phyloP scores from a whole-genome alignment of 805 yeast species.

The Candida sonorensis region DNA sequence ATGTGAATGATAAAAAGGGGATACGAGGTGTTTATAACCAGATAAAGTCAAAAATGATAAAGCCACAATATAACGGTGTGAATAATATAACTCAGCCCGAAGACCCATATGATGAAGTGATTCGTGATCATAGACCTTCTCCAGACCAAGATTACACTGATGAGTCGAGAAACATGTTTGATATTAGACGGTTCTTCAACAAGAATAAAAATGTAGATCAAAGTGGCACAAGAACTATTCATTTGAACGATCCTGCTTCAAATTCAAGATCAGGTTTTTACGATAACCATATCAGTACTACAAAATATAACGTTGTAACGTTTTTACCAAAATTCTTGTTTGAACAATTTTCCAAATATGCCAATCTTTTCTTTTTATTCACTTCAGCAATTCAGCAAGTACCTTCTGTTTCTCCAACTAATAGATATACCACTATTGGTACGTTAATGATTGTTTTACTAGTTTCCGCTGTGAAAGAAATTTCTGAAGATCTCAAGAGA shows the following conservation, averaged over 20 bases:
- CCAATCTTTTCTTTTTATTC: constrained; percentile 86
- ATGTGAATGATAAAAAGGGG: constrained; percentile 12
- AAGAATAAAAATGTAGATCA: constrained; percentile 15
- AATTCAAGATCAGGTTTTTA: constrained; percentile 53
- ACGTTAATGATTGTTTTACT: constrained; percentile 77
- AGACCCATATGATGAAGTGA: constrained; percentile 18
- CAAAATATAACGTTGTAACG: constrained; percentile 90
- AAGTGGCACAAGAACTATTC: constrained; percentile 54
- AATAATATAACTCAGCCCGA: constrained; percentile 1
- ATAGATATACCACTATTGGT: constrained; percentile 90
- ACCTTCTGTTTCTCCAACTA: constrained; percentile 94
- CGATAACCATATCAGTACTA: constrained; percentile 87
- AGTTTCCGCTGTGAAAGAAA: constrained; percentile 90
- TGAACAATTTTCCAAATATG: constrained; percentile 96
- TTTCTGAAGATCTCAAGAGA: constrained; percentile 86
- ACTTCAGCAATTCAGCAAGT: constrained; percentile 95
- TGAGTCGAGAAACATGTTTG: constrained; percentile 20
- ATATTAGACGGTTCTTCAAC: constrained; percentile 21
- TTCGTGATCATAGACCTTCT: constrained; percentile 19
- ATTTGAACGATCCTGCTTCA: constrained; percentile 53
- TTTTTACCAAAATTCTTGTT: constrained; percentile 90
- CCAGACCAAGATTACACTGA: constrained; percentile 17
- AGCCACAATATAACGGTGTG: constrained; percentile 20
- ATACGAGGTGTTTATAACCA: constrained; percentile 25
- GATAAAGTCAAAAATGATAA: constrained; percentile 20